Conservation (phyloP, 192 early-diverging fungal genomes). For the Mortierella hygrophila region DNA sequence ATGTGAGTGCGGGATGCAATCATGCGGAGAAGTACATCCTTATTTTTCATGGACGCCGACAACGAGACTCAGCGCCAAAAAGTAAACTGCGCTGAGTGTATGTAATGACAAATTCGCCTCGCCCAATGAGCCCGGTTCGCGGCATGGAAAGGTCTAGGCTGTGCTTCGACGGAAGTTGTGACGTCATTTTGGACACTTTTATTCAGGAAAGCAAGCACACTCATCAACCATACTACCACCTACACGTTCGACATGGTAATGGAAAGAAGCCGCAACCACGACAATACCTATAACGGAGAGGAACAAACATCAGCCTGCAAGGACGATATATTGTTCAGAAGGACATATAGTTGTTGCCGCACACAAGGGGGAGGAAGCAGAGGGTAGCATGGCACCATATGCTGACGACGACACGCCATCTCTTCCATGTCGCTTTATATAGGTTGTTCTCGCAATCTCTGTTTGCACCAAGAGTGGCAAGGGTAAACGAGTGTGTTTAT, state of each 20-base stretch:
- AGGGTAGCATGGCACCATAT: background rate
- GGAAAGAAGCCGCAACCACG: background rate
- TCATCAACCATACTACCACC: background rate
- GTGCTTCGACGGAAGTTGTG: background rate
- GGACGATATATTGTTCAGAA: background rate
- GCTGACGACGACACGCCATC: constrained; percentile 5
- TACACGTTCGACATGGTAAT: background rate
- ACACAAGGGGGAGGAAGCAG: background rate
- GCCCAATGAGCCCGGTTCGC: too few species aligned
- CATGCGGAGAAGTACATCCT: background rate
- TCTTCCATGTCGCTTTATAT: background rate
- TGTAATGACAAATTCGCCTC: background rate
- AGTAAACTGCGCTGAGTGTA: background rate
- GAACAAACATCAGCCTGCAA: background rate
- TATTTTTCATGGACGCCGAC: background rate
- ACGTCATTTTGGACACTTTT: background rate
- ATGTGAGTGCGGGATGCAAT: background rate
- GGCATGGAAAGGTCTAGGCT: too few species aligned
- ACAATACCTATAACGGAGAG: background rate
- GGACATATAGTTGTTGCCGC: background rate
- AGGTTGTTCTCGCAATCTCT: constrained; percentile 92
- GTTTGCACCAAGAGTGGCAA: constrained; percentile 93
- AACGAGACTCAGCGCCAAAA: background rate
- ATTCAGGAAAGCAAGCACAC: background rate
- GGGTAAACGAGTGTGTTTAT: constrained; percentile 63